Evolutionary conservation across 192 early-diverging fungal species (phyloP).

Genomic region (Pilobolus umbonatus): DNA sequence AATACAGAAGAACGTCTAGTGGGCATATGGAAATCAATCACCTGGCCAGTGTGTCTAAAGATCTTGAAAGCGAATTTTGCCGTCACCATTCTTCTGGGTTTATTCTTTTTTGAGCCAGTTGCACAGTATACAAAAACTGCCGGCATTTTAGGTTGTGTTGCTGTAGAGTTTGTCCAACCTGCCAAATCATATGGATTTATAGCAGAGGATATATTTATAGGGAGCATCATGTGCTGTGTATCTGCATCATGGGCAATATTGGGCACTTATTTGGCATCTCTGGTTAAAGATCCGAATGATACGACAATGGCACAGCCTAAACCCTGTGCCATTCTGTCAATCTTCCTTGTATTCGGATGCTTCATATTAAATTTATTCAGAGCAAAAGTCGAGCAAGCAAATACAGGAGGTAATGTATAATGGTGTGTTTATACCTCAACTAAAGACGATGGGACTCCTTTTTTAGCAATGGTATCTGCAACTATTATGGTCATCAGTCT

Average conservation of each 20-base stretch:
- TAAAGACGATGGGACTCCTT: not conserved
- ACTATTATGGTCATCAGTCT: slow-evolving; percentile 27
- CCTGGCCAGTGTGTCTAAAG: slow-evolving; percentile 21
- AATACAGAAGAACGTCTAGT: slow-evolving; percentile 9
- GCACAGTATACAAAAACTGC: not conserved
- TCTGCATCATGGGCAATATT: slow-evolving; percentile 22
- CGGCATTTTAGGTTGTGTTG: slow-evolving; percentile 14
- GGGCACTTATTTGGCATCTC: slow-evolving; percentile 21
- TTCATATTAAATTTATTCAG: slow-evolving; percentile 23
- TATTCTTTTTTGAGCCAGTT: slow-evolving; percentile 9
- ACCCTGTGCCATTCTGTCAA: slow-evolving; percentile 10
- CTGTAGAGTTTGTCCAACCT: slow-evolving; percentile 30
- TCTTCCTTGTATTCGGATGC: slow-evolving; percentile 21
- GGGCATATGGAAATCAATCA: slow-evolving; percentile 19
- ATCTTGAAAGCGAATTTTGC: slow-evolving; percentile 28
- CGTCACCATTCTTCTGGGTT: slow-evolving; percentile 17
- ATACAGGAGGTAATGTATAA: slow-evolving; percentile 25
- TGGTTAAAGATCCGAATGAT: slow-evolving; percentile 17
- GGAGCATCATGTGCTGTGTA: slow-evolving; percentile 24
- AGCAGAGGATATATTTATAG: slow-evolving; percentile 24
- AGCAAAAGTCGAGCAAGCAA: slow-evolving; percentile 28
- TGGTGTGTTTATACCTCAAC: not conserved
- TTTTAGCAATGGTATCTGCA: slow-evolving; percentile 28
- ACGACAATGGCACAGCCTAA: slow-evolving; percentile 6
- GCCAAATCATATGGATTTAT: slow-evolving; percentile 27